Conservation (phyloP, 2,329 filamentous ascomycete genomes). For the Calonectria honghensis region DNA sequence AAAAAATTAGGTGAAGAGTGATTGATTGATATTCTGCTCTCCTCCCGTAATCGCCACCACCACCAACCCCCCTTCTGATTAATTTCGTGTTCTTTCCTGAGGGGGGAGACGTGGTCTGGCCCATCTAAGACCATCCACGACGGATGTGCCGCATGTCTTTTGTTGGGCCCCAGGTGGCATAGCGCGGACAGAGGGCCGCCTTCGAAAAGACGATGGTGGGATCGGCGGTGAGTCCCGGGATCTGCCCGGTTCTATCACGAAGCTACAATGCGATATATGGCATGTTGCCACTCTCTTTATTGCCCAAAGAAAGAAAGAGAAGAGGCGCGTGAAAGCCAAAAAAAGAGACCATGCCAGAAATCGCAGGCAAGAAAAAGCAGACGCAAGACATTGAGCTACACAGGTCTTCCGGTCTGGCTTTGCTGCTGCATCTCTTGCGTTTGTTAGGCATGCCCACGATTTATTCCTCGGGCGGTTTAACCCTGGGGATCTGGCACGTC, state of each 20-base stretch:
- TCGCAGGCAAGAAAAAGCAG: neutral
- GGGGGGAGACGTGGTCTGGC: constrained; percentile 35
- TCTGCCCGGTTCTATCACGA: constrained; percentile 11
- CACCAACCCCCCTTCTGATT: neutral
- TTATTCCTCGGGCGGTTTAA: constrained; percentile 37
- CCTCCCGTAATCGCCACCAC: neutral
- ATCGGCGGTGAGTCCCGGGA: constrained; percentile 46
- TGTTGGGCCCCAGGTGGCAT: constrained; percentile 41
- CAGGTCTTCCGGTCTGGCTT: constrained; percentile 14
- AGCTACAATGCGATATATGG: constrained; percentile 23
- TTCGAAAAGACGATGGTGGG: constrained; percentile 35
- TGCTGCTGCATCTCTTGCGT: constrained; percentile 30
- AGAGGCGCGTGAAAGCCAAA: neutral
- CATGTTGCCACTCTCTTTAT: constrained; percentile 27
- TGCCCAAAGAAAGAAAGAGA: neutral
- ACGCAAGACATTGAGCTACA: constrained; percentile 24
- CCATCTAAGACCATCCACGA: constrained; percentile 42
- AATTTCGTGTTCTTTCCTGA: neutral
- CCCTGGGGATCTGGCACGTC: constrained; percentile 45
- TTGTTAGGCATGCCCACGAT: constrained; percentile 26
- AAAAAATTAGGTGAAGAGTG: neutral
- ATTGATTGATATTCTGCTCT: neutral
- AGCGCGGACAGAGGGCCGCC: constrained; percentile 45
- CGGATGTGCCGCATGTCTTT: constrained; percentile 45
- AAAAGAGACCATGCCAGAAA: constrained; percentile 2